Base-by-base conservation (phyloP, 2,329 filamentous ascomycete species). In the Periconia macrospinosa region DNA sequence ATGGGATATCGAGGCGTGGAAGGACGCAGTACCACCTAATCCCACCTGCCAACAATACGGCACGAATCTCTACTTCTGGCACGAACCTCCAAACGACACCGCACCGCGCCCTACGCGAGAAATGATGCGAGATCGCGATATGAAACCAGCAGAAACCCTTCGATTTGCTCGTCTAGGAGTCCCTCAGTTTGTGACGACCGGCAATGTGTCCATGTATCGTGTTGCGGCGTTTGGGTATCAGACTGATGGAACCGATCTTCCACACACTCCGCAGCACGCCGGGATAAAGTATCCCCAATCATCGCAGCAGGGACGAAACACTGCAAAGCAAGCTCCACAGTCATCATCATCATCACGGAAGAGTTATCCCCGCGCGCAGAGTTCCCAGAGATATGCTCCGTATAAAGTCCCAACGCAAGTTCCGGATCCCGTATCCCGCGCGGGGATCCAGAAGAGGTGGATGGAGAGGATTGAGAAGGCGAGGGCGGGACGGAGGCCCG, bases 81-180 rank as follows among this genome's bases (percentile, higher is more conserved):
- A 30, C 46, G 7, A 41, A 2, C 18, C n/a, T 6, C 9, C 10
- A 1, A 3, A 7, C 17, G 19, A 37, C 1, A 2, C 2, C 3
- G 19, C 8, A 3, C n/a, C 30, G 14, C 45, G 20, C 8, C 45
- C 45, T 7, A n/a, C 41, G 3, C 7, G 17, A 13, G 19, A 42
- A n/a, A 41, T 41, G n/a, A 17, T 49, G 46, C 27, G 30, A 42
- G 46, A 49, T 42, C 35, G 46, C 37, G 37, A 49, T 15, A 30
- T 49, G 35, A 19, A 14, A 11, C 13, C 18, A 10, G 41, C 40
- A 9, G 20, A 20, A 2, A 19, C 13, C 2, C 35, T 47, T 18
- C 10, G 37, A 13, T 15, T 47, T 10, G 45, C 37, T 6, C 27
- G 37, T 18, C 17, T 47, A 3, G 45, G 37, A 14, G 14, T 15